A percentile compares a stretch with the other conserved stretches of the same genome.
Evolutionary conservation across 805 yeast genomes (phyloP).

Genomic region (Yueomyces sinensis): DNA sequence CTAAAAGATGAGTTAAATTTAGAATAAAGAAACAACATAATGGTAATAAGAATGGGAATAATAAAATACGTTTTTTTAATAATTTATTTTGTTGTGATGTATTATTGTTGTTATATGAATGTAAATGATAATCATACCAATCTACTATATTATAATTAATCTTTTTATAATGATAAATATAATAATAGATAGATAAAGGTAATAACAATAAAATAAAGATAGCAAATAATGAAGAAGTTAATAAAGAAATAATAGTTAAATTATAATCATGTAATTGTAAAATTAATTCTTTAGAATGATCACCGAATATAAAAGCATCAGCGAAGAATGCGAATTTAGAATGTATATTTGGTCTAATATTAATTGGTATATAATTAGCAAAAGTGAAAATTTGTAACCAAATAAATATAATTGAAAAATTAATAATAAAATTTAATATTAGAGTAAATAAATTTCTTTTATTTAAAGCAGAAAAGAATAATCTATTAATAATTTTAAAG

Average conservation of each 20-base stretch:
- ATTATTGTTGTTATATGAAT: conserved; percentile 4
- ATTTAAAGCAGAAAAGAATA: conserved; percentile 20
- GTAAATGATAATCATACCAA: conserved; percentile 15
- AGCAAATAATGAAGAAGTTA: conserved; percentile 8
- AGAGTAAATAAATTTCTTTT: conserved; percentile 27
- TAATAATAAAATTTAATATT: conserved; percentile 31
- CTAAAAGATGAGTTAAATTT: conserved; percentile 31
- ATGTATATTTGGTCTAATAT: conserved; percentile 39
- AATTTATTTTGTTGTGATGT: conserved; percentile 1
- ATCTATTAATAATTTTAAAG: conserved; percentile 4
- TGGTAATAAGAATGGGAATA: conserved; percentile 26
- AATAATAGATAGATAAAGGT: conserved; percentile 19
- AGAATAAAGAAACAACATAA: conserved; percentile 30
- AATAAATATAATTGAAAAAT: conserved; percentile 38
- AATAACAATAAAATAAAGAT: conserved; percentile 5
- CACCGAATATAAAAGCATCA: conserved; percentile 21
- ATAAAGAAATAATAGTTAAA: conserved; percentile 4
- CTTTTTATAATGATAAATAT: conserved; percentile 12
- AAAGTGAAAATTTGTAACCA: conserved; percentile 48
- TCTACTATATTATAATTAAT: conserved; percentile 12
- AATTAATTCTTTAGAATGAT: conserved; percentile 18
- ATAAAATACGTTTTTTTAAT: conserved; percentile 10
- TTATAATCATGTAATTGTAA: conserved; percentile 7
- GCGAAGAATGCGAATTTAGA: conserved; percentile 32
- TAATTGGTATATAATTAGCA: conserved; percentile 43